A percentile compares a stretch with the other conserved stretches of the same genome.
Conservation (phyloP, 257 asterid species). For the Solanum stenotomum region DNA sequence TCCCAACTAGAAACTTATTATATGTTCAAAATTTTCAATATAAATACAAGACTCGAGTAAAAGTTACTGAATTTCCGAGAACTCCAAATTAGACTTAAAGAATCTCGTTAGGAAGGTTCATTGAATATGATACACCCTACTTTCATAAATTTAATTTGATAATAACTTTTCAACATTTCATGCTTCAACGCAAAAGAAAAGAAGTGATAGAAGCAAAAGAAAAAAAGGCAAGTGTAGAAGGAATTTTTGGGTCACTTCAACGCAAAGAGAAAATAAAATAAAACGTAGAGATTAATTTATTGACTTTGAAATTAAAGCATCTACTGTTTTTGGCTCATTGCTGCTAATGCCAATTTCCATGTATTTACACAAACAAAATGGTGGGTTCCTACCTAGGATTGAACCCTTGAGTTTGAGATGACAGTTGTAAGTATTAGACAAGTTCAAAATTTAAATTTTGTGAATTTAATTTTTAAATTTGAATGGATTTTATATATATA, state of each 20-base stretch:
- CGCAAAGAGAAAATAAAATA: neutral
- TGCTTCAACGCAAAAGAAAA: neutral
- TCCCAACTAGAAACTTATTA: neutral
- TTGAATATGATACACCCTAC: neutral
- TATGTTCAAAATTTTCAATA: neutral
- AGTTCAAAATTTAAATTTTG: neutral
- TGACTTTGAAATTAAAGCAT: neutral
- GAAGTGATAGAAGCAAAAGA: neutral
- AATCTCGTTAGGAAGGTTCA: neutral
- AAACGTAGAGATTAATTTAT: neutral
- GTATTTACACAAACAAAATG: neutral
- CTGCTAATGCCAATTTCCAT: neutral
- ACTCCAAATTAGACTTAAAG: no score
- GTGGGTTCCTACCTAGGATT: neutral
- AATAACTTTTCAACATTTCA: neutral
- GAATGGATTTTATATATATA: no score
- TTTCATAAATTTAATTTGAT: neutral
- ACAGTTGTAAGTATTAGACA: rapidly evolving
- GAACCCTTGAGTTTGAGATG: neutral
- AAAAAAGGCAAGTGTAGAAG: no score
- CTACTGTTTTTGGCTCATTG: neutral
- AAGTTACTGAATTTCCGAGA: no score
- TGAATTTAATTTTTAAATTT: no score
- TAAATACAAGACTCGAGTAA: neutral
- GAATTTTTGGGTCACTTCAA: neutral